Evolutionary conservation across 2,329 filamentous ascomycete species (phyloP).

Genomic region (Arthroderma sp.): DNA sequence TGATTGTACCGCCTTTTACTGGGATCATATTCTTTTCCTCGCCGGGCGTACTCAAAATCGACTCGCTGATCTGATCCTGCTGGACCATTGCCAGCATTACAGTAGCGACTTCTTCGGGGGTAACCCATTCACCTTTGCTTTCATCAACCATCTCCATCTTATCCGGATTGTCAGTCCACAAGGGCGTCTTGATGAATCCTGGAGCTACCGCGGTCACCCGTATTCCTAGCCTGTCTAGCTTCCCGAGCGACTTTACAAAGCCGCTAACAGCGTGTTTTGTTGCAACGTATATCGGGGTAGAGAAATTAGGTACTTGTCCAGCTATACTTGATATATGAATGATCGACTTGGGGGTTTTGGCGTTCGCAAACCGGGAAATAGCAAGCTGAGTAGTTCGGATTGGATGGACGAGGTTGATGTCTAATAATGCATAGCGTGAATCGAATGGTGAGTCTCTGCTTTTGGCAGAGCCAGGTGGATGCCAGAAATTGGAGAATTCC

Average conservation of each 20-base stretch:
- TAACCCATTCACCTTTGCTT: slow-evolving; percentile 42
- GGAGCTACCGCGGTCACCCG: slow-evolving; percentile 48
- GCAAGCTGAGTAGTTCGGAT: slow-evolving; percentile 40
- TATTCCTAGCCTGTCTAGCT: slow-evolving; percentile 37
- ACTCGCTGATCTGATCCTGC: slow-evolving; percentile 30
- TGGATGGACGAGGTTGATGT: slow-evolving; percentile 41
- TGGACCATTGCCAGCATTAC: slow-evolving; percentile 45
- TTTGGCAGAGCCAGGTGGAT: slow-evolving; percentile 30
- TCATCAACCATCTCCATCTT: slow-evolving; percentile 41
- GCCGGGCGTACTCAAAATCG: slow-evolving; percentile 17
- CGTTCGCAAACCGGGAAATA: slow-evolving; percentile 34
- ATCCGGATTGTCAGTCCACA: slow-evolving; percentile 50
- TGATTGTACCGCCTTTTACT: slow-evolving; percentile 37
- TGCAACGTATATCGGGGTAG: slow-evolving; percentile 35
- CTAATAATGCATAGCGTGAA: slow-evolving; percentile 33
- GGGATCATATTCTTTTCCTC: slow-evolving; percentile 19
- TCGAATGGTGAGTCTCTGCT: slow-evolving; percentile 30
- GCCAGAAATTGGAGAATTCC: slow-evolving; percentile 39
- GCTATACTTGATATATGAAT: slow-evolving; percentile 39
- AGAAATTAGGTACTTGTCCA: slow-evolving; percentile 27
- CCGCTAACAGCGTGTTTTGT: slow-evolving; percentile 38
- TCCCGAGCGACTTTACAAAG: slow-evolving; percentile 37
- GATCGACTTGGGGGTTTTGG: slow-evolving; percentile 28
- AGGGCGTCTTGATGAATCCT: slow-evolving; percentile 47
- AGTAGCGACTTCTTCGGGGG: slow-evolving; percentile 46